phyloP scores from a whole-genome alignment of 805 yeast species.

The Yamadazyma ubonensis region DNA sequence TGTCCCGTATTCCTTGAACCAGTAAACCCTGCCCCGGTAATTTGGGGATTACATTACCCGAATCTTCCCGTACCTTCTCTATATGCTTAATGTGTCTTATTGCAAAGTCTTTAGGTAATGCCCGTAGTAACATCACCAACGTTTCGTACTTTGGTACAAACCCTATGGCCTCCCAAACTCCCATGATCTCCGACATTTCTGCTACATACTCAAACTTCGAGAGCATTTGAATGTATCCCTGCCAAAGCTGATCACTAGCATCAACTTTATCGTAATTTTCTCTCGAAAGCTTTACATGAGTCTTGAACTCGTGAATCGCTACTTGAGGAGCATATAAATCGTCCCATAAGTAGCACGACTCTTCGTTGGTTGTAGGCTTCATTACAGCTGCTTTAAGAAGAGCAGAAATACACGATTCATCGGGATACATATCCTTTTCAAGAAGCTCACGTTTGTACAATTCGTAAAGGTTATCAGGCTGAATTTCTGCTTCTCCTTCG shows the following conservation, averaged over 20 bases:
- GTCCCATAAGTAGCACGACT: constrained; percentile 45
- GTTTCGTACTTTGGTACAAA: constrained; percentile 42
- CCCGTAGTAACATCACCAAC: constrained; percentile 37
- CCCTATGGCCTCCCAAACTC: constrained; percentile 53
- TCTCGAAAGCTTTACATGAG: constrained; percentile 26
- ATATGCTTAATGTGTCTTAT: constrained; percentile 39
- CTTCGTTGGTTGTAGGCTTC: constrained; percentile 11
- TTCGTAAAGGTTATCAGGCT: constrained; percentile 28
- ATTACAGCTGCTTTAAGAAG: constrained; percentile 49
- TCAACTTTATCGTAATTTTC: constrained; percentile 23
- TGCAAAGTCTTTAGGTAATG: constrained; percentile 38
- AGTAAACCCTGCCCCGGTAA: no score
- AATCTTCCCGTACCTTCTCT: constrained; percentile 13
- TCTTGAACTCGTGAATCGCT: constrained; percentile 57
- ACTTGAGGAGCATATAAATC: constrained; percentile 55
- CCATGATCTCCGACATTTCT: constrained; percentile 50
- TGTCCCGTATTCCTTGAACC: no score
- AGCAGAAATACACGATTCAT: constrained; percentile 36
- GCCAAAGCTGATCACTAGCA: constrained; percentile 52
- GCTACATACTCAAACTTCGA: constrained; percentile 45
- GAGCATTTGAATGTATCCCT: constrained; percentile 50
- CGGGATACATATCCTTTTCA: constrained; percentile 20
- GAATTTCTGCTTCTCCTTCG: constrained; percentile 32
- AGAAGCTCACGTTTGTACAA: constrained; percentile 29
- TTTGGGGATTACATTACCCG: no score